phyloP scores from a whole-genome alignment of 169 alveolate genomes.

The Plasmodium reichenowi region DNA sequence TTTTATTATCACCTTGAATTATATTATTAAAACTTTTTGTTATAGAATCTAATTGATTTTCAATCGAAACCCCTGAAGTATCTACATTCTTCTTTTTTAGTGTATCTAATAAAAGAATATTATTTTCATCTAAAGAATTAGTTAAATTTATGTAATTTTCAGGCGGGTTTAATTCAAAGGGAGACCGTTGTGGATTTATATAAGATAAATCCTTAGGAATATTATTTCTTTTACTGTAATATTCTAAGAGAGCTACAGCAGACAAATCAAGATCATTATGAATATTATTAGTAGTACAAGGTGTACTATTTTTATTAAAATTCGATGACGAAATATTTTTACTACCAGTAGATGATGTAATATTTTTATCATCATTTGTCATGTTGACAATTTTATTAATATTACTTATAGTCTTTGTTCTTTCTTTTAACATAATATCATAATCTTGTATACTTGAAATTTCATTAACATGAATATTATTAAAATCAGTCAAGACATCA shows the following conservation, averaged over 20 bases:
- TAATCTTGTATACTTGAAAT: slow-evolving; percentile 1
- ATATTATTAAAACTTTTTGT: background rate
- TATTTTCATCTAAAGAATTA: slow-evolving; percentile 16
- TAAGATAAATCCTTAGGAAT: slow-evolving; percentile 25
- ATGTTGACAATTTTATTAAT: background rate
- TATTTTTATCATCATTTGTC: background rate
- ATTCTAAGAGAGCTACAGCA: slow-evolving; percentile 11
- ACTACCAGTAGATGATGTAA: background rate
- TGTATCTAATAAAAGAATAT: background rate
- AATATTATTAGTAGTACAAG: slow-evolving; percentile 3
- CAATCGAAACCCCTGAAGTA: background rate
- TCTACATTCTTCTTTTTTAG: slow-evolving; percentile 6
- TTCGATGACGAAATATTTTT: too few species aligned
- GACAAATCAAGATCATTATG: slow-evolving; percentile 1
- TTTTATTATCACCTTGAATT: background rate
- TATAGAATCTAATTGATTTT: background rate
- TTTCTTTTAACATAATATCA: slow-evolving; percentile 5
- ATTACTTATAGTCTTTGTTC: background rate
- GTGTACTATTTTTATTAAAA: too few species aligned
- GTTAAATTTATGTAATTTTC: background rate
- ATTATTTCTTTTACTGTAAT: slow-evolving; percentile 9
- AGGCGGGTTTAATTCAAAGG: background rate
- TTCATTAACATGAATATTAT: slow-evolving; percentile 25
- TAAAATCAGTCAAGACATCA: slow-evolving; percentile 49
- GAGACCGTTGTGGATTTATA: background rate